Conservation (phyloP, 129 eudicot species). For the Tanacetum coccineum region DNA sequence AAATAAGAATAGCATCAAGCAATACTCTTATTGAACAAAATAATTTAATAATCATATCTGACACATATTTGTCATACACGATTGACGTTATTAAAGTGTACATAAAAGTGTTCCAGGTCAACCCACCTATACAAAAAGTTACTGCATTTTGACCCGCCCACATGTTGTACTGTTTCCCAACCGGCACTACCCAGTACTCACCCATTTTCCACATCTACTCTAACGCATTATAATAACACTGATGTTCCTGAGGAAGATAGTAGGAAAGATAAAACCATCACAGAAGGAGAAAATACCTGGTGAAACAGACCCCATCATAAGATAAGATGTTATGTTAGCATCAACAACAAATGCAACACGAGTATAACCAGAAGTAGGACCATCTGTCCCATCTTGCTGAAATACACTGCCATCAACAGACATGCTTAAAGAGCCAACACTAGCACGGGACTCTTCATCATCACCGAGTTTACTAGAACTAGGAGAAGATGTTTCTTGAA, state of each 20-base stretch:
- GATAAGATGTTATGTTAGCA: slow-evolving; percentile 97
- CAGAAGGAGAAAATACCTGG: slow-evolving; percentile 51
- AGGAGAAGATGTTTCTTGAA: slow-evolving; percentile 63
- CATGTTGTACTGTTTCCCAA: too few relatives aligned
- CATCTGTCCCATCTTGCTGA: slow-evolving; percentile 66
- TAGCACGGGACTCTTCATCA: slow-evolving; percentile 58
- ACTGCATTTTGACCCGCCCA: too few relatives aligned
- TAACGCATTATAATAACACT: too few relatives aligned
- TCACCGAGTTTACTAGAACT: slow-evolving; percentile 54
- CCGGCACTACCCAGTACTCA: too few relatives aligned
- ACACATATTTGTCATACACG: too few relatives aligned
- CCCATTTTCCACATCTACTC: too few relatives aligned
- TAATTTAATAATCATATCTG: too few relatives aligned
- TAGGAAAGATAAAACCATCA: slow-evolving; percentile 1
- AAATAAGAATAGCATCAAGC: too few relatives aligned
- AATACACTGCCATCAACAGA: slow-evolving; percentile 52
- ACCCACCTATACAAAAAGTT: too few relatives aligned
- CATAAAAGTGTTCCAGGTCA: too few relatives aligned
- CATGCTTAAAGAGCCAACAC: slow-evolving; percentile 50
- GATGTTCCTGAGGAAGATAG: not conserved
- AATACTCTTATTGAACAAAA: too few relatives aligned
- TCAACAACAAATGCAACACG: slow-evolving; percentile 98
- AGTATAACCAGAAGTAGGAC: slow-evolving; percentile 44
- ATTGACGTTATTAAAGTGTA: too few relatives aligned
- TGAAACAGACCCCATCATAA: slow-evolving; percentile 99